Evolutionary conservation across 2,329 filamentous ascomycete species (phyloP).

Genomic region (Tricladium varicosporioides): DNA sequence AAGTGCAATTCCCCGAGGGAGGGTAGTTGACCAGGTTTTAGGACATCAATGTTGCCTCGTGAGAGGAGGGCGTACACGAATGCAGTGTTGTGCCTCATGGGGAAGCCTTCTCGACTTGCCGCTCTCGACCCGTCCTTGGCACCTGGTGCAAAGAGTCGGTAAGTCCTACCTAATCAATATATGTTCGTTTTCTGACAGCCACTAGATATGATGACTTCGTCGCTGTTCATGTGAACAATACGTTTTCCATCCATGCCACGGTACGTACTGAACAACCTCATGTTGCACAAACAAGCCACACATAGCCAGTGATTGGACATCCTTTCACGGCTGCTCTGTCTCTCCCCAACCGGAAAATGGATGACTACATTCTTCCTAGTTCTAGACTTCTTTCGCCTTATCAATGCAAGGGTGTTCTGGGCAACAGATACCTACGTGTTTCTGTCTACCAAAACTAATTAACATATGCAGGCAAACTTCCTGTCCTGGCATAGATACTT

Average conservation of each 20-base stretch:
- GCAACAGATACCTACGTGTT: too few relatives aligned
- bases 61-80: constrained; percentile 29
- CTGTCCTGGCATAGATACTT: constrained; percentile 44
- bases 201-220: constrained; percentile 36
- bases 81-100: constrained; percentile 36
- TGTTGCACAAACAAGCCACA: too few relatives aligned
- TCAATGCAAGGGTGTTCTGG: too few relatives aligned
- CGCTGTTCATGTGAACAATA: constrained; percentile 34
- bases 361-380: too few relatives aligned
- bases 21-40: neutral
- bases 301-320: too few relatives aligned
- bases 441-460: neutral
- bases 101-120: constrained; percentile 29
- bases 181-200: neutral
- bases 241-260: constrained; percentile 14
- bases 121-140: constrained; percentile 25
- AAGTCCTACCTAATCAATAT: constrained; percentile 25
- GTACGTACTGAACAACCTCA: neutral
- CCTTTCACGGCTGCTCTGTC: too few relatives aligned
- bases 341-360: too few relatives aligned
- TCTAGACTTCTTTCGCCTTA: too few relatives aligned
- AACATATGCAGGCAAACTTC: constrained; percentile 27
- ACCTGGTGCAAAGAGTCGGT: constrained; percentile 34
- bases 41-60: neutral
- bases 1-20: neutral